phyloP scores from a whole-genome alignment of 2,329 filamentous ascomycete species.

The Colletotrichum paranaense region DNA sequence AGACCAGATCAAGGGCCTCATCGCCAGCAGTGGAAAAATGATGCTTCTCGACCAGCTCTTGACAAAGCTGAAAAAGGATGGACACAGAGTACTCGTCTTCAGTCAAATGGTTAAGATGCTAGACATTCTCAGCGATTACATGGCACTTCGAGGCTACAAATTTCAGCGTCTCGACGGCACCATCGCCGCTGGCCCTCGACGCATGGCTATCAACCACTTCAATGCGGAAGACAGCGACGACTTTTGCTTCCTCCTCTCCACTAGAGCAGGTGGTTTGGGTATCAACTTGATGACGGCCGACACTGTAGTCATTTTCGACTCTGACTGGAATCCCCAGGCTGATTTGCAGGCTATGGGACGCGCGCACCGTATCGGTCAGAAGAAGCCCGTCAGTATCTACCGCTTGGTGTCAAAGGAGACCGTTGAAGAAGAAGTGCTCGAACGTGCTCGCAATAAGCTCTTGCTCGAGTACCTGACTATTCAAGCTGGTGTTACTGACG shows the following conservation, averaged over 20 bases:
- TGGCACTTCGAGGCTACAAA: constrained; percentile 91
- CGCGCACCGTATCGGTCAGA: constrained; percentile 97
- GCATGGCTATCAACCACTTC: constrained; percentile 97
- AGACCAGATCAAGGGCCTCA: constrained; percentile 90
- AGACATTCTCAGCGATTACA: constrained; percentile 94
- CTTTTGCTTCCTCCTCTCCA: constrained; percentile 96
- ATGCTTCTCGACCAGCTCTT: constrained; percentile 97
- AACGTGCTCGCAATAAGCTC: constrained; percentile 96
- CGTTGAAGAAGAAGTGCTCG: constrained; percentile 96
- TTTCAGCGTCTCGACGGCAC: constrained; percentile 97
- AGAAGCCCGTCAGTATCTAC: constrained; percentile 95
- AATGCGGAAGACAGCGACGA: constrained; percentile 96
- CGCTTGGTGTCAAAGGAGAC: constrained; percentile 97
- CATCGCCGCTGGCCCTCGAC: constrained; percentile 86
- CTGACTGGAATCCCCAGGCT: constrained; percentile 98
- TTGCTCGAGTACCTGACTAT: constrained; percentile 98
- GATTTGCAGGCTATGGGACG: constrained; percentile 98
- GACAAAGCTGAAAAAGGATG: constrained; percentile 91
- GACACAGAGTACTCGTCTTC: constrained; percentile 96
- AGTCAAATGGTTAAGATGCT: constrained; percentile 99
- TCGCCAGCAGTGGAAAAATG: constrained; percentile 99
- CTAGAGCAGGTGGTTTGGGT: constrained; percentile 93
- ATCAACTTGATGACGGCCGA: constrained; percentile 99
- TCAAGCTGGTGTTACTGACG: constrained; percentile 95
- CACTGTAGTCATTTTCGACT: constrained; percentile 97